Base-by-base conservation (phyloP, 495 filamentous ascomycete species). In the Xylaria curta region DNA sequence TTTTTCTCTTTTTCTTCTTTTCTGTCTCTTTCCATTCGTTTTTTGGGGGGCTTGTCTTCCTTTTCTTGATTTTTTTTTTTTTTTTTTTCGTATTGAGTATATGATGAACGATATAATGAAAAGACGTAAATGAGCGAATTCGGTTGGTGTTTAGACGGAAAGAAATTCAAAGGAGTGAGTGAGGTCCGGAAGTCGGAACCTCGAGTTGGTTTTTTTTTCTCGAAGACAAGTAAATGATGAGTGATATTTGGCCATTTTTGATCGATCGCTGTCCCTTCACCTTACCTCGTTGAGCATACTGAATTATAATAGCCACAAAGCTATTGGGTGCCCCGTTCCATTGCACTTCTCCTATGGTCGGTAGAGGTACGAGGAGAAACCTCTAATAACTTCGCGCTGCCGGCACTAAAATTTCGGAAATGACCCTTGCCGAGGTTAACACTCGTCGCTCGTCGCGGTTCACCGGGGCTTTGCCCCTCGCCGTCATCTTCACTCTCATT, bases 301-400 rank as follows among this genome's bases (percentile, higher is more conserved):
- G 66, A 66, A 65, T 49, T 61, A 31, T 63, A 64, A 58, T 36
- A 61, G 64, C 66, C 70, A 58, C 70, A n/a, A 54, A 64, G 66
- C 63, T 74, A 75, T 65, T 76, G 65, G 59, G 61, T 72, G 33
- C 68, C 66, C 21, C 66, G 70, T 60, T 74, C 76, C 28, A 63
- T 46, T 9, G 58, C 47, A 64, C 77, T 76, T 44, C 75, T 78
- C 74, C 76, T 80, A 26, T 74, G 73, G 70, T 87, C 85, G 24
- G 77, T 78, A 13, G 85, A 87, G 56, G 77, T 76, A 8, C 86
- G 82, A 42, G 86, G 84, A 1, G 86, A 87, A 36, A 93, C 82
- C 66, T 93, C 89, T 46, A 94, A 78, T 15, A 94, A 80, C 76
- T 87, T 90, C 5, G 92, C 91, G 79, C 90, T 93, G 28, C 91